Conservation (phyloP, 2,329 filamentous ascomycete species). For the Aspergillus sp. region DNA sequence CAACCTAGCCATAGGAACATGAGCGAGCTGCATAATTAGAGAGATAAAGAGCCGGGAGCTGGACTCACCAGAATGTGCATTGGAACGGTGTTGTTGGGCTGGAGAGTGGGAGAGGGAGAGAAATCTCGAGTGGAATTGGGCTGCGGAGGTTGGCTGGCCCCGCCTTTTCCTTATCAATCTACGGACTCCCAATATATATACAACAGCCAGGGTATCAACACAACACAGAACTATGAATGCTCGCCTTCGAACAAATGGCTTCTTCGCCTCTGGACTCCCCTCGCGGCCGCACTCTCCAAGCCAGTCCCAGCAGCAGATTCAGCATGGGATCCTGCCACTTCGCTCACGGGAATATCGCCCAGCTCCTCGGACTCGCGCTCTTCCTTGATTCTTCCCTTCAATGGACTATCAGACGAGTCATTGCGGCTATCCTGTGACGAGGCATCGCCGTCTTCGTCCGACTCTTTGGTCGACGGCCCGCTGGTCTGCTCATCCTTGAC, state of each 20-base stretch:
- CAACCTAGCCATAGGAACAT: conserved; percentile 23
- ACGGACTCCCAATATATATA: conserved; percentile 1
- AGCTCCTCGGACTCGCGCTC: conserved; percentile 4
- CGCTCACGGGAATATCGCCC: conserved; percentile 1
- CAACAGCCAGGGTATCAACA: conserved; percentile 3
- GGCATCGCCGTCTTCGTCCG: conserved; percentile 6
- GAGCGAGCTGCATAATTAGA: conserved; percentile 4
- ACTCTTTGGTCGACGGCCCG: conserved; percentile 13
- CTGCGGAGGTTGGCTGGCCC: conserved; percentile 1
- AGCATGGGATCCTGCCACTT: conserved; percentile 16
- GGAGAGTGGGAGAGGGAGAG: conserved; percentile 2
- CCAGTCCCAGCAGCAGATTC: conserved; percentile 50
- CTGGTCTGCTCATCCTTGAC: conserved; percentile 11
- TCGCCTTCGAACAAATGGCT: conserved; percentile 17
- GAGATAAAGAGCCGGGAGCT: not conserved
- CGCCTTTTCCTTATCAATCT: not conserved
- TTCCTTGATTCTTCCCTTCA: conserved; percentile 6
- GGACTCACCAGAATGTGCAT: conserved; percentile 46
- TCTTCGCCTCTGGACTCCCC: conserved; percentile 24
- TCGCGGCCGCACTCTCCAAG: conserved; percentile 22
- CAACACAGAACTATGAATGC: conserved; percentile 1
- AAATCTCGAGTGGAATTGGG: conserved; percentile 1
- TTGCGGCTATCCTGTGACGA: not conserved
- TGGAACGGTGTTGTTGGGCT: conserved; percentile 7
- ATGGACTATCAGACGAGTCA: not conserved